Evolutionary conservation across 1,139 yeast genomes (phyloP), one percentile per base, ranked within the genome.

Genomic region (Kurtzmaniella quercitrusa): DNA sequence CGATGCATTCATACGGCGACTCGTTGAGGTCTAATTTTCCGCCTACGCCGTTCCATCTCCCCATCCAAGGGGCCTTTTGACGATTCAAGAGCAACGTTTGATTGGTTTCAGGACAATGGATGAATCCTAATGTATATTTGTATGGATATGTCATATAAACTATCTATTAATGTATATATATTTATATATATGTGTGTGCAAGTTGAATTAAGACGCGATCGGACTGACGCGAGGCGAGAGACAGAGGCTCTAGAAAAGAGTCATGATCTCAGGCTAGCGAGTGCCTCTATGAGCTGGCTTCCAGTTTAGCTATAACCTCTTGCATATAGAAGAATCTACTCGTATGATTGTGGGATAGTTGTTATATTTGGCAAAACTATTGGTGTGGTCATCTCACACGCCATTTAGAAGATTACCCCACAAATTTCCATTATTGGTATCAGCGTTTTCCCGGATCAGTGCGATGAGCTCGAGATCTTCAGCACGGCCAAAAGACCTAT

Each of bases 41-140:
- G 3, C 79, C 79, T 12, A 74, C 73, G 1, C 79, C 79, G 49
- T 73, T 73, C 78, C 79, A 74, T 43, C 71, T 57, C 2, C 79
- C 79, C 77, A 71, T 73, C 75, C 77, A 73, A 1, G 79, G 79
- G 16, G 66, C 57, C 48, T 73, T 73, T 43, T 67, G 63, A 31
- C 79, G 56, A 45, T 74, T 74, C 25, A 74, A 55, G 7, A 74
- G 57, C 7, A 74, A 62, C 12, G 72, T 49, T 34, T 57, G 59
- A 34, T 60, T 50, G 36, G 68, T 60, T 45, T 66, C 72, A 8
- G 54, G 54, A 46, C 73, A 66, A 41, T 62, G 56, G 15, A 71
- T 56, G 45, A 72, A 65, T 8, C 76, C 77, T 18, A 72, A 55
- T 1, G 77, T 72, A 48, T 68, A 70, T 45, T 55, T 64, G 39